Base-by-base conservation (phyloP, 768 basidiomycete genomes). In the Termitomyces sp. region DNA sequence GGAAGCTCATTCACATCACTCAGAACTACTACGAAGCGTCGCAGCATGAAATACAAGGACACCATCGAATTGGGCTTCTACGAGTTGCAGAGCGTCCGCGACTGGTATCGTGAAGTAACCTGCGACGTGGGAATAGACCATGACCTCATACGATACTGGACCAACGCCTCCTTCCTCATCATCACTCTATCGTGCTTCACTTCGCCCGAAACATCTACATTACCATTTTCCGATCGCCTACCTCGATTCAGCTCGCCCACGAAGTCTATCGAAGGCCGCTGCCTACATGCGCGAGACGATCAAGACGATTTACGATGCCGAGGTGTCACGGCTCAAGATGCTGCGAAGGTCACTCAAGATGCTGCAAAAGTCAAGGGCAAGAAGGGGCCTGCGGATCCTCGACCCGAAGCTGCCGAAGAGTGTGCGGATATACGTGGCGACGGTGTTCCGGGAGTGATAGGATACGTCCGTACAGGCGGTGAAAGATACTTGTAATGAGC, bases 101-200 rank as follows among this genome's bases (percentile, higher is more conserved):
- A 98, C 69, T 95, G 94, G 89, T 98, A 98, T 71, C 92, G 95
- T 56, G 90, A 95, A 68, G 92, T 96, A 50, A 95, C 91, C 3
- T 76, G 83, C 7, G 92, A 94, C 59, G 76, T 87, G 48, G 92
- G 94, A 29, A 97, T 98, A 94, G 95, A 98, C 72, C 77, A 69
- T 48, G 94, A 94, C 59, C 83, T 98, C 45, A 85, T 96, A 66
- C 75, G 84, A 60, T 83, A 85, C 76, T 98, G 90, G 90, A 86
- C 98, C 69, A 84, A 85, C 48, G 73, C 78, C 57, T 85, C 92
- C n/a, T 82, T 90, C 5, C 77, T 98, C 51, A 77, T 97, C 61
- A 79, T 90, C 68, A 77, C 86, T 0, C 97, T 38, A 82, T 98
- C 69, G 92, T 94, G 0, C 95, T 96, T 0, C 97, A 98, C 75